Conservation (phyloP, 768 basidiomycete species). For the Suillus plorans region DNA sequence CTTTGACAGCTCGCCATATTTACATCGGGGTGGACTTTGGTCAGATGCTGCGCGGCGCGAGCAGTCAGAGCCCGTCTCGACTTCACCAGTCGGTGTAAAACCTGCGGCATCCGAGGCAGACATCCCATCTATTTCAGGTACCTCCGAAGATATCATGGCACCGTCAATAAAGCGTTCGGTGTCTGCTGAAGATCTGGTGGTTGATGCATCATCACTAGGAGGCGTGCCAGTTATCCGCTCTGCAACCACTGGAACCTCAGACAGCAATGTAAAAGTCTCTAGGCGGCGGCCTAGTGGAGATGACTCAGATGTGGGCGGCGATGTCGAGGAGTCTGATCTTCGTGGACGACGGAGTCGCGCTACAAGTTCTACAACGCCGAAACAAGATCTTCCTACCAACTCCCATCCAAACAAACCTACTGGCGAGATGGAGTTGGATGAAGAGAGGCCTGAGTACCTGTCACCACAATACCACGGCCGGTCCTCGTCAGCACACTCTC, state of each 20-base stretch:
- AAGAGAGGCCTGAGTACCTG: slow-evolving; percentile 17
- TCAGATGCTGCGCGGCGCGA: slow-evolving; percentile 64
- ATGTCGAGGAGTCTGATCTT: slow-evolving; percentile 23
- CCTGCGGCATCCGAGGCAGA: slow-evolving; percentile 21
- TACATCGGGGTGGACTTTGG: slow-evolving; percentile 88
- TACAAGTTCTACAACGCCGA: slow-evolving; percentile 19
- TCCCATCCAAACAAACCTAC: slow-evolving; percentile 3
- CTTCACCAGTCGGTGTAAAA: slow-evolving; percentile 7
- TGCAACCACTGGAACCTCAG: slow-evolving; percentile 21
- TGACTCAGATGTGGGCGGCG: slow-evolving; percentile 26
- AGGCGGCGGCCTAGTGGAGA: slow-evolving; percentile 48
- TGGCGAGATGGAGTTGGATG: slow-evolving; percentile 21
- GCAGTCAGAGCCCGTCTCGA: slow-evolving; percentile 15
- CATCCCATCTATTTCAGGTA: slow-evolving; percentile 35
- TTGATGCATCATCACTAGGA: slow-evolving; percentile 26
- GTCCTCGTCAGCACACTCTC: slow-evolving; percentile 48
- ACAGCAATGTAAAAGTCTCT: slow-evolving; percentile 26
- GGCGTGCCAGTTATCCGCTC: slow-evolving; percentile 22
- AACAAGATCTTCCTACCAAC: slow-evolving; percentile 28
- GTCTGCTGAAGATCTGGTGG: slow-evolving; percentile 29
- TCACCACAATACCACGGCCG: slow-evolving; percentile 28
- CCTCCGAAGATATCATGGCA: slow-evolving; percentile 17
- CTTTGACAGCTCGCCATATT: slow-evolving; percentile 72
- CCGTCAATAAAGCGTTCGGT: slow-evolving; percentile 24
- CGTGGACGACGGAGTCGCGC: slow-evolving; percentile 26